phyloP scores from a whole-genome alignment of 441 rosid species.

The Dalechampia spathulata region DNA sequence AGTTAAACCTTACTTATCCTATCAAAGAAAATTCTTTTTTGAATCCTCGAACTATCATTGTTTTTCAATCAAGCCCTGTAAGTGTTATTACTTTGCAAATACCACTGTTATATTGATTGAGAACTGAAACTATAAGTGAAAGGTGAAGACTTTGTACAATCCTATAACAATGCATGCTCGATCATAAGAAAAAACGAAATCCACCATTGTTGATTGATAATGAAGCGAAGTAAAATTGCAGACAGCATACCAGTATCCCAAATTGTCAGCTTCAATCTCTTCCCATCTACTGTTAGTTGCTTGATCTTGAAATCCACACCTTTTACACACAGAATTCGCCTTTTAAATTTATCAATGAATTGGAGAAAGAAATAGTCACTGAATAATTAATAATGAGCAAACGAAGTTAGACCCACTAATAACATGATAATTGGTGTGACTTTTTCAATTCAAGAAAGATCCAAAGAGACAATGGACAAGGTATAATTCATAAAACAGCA shows the following conservation, averaged over 20 bases:
- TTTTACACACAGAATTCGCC: conserved; percentile 8
- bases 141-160: conserved; percentile 1
- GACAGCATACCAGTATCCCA: conserved; percentile 78
- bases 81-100: conserved; percentile 1
- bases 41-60: too few relatives aligned
- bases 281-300: conserved; percentile 67
- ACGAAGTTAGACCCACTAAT: background rate
- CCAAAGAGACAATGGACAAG: conserved; percentile 7
- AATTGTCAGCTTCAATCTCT: too few relatives aligned
- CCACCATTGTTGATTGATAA: background rate
- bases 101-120: conserved; percentile 17
- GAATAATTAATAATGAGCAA: too few relatives aligned
- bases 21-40: too few relatives aligned
- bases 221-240: background rate
- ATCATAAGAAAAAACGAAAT: background rate
- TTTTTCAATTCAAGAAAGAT: conserved; percentile 17
- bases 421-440: too few relatives aligned
- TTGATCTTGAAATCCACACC: conserved; percentile 98
- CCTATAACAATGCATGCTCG: conserved; percentile 3
- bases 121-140: conserved; percentile 1
- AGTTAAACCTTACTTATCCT: background rate
- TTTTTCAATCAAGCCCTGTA: too few relatives aligned
- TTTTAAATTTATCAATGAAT: too few relatives aligned
- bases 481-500: background rate
- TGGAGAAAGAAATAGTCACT: too few relatives aligned